A percentile compares a stretch with the other conserved stretches of the same genome.
These are phyloP conservation scores for Boletus patriciae DNA, from an alignment of 768 basidiomycete genomes.

Conservation along the genomic window DNA sequence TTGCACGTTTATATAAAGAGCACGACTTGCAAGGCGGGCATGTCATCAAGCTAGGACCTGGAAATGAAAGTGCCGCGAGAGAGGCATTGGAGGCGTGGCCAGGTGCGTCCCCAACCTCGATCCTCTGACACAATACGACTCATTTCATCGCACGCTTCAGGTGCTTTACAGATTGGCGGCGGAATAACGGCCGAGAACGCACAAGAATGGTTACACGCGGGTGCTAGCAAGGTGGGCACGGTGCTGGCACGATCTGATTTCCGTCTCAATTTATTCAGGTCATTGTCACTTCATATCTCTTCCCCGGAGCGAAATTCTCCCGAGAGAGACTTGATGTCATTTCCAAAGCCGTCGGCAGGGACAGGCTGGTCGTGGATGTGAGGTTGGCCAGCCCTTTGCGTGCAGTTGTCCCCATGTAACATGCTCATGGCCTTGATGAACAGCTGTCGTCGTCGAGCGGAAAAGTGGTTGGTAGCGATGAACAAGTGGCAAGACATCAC, in stretches of 20 bases:
- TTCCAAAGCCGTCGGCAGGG: slow-evolving; percentile 69
- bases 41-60: slow-evolving; percentile 91
- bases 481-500: slow-evolving; percentile 98
- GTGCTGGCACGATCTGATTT: background rate
- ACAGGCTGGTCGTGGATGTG: slow-evolving; percentile 90
- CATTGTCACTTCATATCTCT: slow-evolving; percentile 97
- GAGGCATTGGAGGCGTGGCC: slow-evolving; percentile 86
- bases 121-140: background rate
- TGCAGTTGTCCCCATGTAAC: background rate
- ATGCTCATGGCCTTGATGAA: background rate
- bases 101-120: slow-evolving; percentile 40
- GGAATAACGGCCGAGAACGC: slow-evolving; percentile 86
- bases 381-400: slow-evolving; percentile 52
- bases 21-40: slow-evolving; percentile 82
- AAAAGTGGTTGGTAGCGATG: slow-evolving; percentile 93
- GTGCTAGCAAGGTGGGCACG: slow-evolving; percentile 79
- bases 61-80: slow-evolving; percentile 86
- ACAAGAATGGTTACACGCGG: slow-evolving; percentile 77
- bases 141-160: slow-evolving; percentile 37
- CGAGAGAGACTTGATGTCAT: slow-evolving; percentile 65
- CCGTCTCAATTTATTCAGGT: slow-evolving; percentile 51
- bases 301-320: slow-evolving; percentile 80
- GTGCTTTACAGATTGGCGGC: slow-evolving; percentile 87
- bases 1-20: slow-evolving; percentile 72
- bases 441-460: slow-evolving; percentile 78